A percentile compares a stretch with the other conserved stretches of the same genome.
These are phyloP conservation scores for Myrmaecium sp. DNA, from an alignment of 2,329 filamentous ascomycete genomes.

Conservation along the genomic window DNA sequence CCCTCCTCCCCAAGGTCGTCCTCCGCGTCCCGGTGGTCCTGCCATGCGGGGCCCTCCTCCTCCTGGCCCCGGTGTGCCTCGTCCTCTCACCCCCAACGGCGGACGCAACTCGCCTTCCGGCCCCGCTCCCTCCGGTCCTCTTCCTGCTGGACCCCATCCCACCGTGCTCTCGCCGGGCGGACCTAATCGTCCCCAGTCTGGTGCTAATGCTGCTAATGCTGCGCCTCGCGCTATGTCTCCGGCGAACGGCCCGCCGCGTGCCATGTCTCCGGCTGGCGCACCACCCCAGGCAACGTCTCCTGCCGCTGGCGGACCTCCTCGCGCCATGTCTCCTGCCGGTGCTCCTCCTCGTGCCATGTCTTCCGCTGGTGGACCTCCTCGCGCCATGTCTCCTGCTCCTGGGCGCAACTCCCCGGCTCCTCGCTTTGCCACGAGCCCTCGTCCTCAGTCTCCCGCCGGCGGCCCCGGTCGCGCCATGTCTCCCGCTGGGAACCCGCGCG, in stretches of 20 bases:
- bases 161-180: too few species aligned
- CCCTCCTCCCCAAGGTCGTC: conserved; percentile 35
- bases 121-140: not conserved
- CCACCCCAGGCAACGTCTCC: too few species aligned
- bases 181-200: too few species aligned
- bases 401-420: conserved; percentile 14
- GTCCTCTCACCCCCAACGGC: conserved; percentile 27
- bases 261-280: conserved; percentile 22
- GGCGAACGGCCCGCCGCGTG: too few species aligned
- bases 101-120: conserved; percentile 25
- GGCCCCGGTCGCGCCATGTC: conserved; percentile 4
- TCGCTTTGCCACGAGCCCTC: conserved; percentile 5
- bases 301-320: conserved; percentile 1
- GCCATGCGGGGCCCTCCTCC: conserved; percentile 16
- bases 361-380: conserved; percentile 18
- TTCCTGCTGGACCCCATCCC: too few species aligned
- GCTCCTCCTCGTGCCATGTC: conserved; percentile 29
- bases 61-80: conserved; percentile 16
- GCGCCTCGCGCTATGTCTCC: conserved; percentile 18
- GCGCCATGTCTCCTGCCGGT: conserved; percentile 23
- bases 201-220: too few species aligned
- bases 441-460: conserved; percentile 10
- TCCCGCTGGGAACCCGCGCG: conserved; percentile 16
- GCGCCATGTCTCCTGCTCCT: conserved; percentile 24
- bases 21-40: conserved; percentile 29